These are phyloP conservation scores for Odontarrhena argentea DNA, from an alignment of 345 rosid species.

Conservation along the genomic window DNA sequence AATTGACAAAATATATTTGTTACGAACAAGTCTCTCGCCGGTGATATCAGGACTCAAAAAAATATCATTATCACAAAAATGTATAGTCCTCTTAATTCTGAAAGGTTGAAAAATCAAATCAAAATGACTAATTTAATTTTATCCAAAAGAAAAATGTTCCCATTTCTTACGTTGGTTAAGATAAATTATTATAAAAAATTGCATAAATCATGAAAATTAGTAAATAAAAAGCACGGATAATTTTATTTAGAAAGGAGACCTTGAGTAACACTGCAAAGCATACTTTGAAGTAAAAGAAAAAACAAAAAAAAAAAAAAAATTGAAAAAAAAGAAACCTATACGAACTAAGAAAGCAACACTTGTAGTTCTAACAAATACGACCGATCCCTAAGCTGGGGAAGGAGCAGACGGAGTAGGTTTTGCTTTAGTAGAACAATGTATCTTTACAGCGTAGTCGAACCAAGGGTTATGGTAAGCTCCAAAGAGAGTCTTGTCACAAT, in stretches of 20 bases:
- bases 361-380: background rate
- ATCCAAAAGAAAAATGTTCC: background rate
- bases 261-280: background rate
- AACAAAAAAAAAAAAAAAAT: background rate
- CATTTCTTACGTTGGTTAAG: no score
- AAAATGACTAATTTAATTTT: no score
- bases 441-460: constrained; percentile 31
- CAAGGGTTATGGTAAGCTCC: constrained; percentile 38
- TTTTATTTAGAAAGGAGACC: constrained; percentile 10
- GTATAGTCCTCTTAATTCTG: no score
- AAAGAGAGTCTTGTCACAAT: constrained; percentile 40
- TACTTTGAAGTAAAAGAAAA: background rate
- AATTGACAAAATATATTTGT: no score
- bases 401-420: constrained; percentile 32
- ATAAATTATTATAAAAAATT: no score
- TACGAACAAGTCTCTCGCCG: no score
- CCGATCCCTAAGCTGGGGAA: constrained; percentile 28
- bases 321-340: background rate
- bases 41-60: no score
- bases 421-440: constrained; percentile 33
- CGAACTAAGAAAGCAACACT: background rate
- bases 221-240: background rate
- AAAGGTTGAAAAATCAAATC: no score
- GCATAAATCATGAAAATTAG: no score
- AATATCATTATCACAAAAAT: no score